Evolutionary conservation across 306 rosid genomes (phyloP), one percentile per base, ranked within the genome.

Genomic region (Geum urbanum): DNA sequence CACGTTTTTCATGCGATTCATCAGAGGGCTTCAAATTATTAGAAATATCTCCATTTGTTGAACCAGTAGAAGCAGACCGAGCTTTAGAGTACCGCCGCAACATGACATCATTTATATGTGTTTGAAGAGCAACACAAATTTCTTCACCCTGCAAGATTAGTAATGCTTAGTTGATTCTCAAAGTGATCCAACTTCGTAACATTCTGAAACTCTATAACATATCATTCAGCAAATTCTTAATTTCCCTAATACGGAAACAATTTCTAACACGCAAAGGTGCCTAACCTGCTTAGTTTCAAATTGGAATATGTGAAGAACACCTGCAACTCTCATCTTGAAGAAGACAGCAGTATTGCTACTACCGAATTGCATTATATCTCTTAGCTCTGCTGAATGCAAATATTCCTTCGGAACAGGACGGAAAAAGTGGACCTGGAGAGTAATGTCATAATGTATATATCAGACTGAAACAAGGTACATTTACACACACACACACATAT

Each of bases 301-400:
- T 62, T 92, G 98, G 76, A 92, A 92, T 77, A 92, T 88, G 81
- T 92, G 98, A 76, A 92, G 96, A 61, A 88, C 95, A 43, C 98
- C 98, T 32, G 98, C 98, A 76, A 92, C 96, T 82, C 98, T 84
- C 98, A 92, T 92, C 77, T 92, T 92, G 71, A 92, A 92, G 79
- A 92, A 92, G 72, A 92, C 98, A 10, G 98, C 98, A 75, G 96
- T 85, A 54, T 92, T 92, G 84, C 98, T 92, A 67, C 96, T 92
- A 67, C 98, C 98, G 35, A 92, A 92, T 78, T 92, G 98, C 96
- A 90, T 92, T 82, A 92, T 92, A 74, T 92, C 98, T 82, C 96
- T 88, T 76, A 92, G 82, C 72, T 92, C 98, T 46, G 98, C 98
- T 50, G 98, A 92, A 76, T 92, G 96, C 72, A 92, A 75, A 79